A percentile compares a stretch with the other conserved stretches of the same genome.
These are phyloP conservation scores for Neobulgaria alba DNA, from an alignment of 2,329 filamentous ascomycete species.

Conservation along the genomic window DNA sequence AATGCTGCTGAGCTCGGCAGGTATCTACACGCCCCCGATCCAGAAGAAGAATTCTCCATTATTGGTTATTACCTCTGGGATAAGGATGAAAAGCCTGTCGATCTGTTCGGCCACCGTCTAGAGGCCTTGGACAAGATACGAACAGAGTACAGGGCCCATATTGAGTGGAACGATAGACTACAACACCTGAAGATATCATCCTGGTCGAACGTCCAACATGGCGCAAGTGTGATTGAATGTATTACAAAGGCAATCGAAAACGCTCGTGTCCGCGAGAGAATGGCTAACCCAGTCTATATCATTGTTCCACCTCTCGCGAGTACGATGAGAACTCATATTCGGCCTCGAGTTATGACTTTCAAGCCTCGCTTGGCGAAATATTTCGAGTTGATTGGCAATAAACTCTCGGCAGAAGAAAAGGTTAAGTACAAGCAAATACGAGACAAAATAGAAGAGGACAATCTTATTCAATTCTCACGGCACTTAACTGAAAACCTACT, in stretches of 20 bases:
- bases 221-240: conserved; percentile 4
- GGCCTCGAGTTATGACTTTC: conserved; percentile 5
- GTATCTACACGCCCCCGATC: conserved; percentile 1
- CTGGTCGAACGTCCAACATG: not conserved
- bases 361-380: conserved; percentile 1
- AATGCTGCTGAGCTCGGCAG: not conserved
- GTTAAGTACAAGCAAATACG: conserved; percentile 14
- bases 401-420: conserved; percentile 8
- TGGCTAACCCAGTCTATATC: conserved; percentile 18
- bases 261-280: conserved; percentile 13
- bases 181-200: conserved; percentile 4
- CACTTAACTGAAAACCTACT: conserved; percentile 17
- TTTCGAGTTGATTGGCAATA: conserved; percentile 15
- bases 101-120: conserved; percentile 3
- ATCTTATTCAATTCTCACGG: conserved; percentile 11
- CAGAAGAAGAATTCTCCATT: conserved; percentile 1
- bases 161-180: conserved; percentile 1
- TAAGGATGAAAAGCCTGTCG: not conserved
- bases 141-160: conserved; percentile 1
- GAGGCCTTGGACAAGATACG: conserved; percentile 2
- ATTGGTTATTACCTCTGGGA: conserved; percentile 5
- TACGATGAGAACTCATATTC: conserved; percentile 11
- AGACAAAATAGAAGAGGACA: conserved; percentile 5
- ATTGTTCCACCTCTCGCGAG: conserved; percentile 18
- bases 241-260: conserved; percentile 18